Conservation (phyloP, 1,284 basidiomycete species). For the Cutaneotrichosporon spelunceum region DNA sequence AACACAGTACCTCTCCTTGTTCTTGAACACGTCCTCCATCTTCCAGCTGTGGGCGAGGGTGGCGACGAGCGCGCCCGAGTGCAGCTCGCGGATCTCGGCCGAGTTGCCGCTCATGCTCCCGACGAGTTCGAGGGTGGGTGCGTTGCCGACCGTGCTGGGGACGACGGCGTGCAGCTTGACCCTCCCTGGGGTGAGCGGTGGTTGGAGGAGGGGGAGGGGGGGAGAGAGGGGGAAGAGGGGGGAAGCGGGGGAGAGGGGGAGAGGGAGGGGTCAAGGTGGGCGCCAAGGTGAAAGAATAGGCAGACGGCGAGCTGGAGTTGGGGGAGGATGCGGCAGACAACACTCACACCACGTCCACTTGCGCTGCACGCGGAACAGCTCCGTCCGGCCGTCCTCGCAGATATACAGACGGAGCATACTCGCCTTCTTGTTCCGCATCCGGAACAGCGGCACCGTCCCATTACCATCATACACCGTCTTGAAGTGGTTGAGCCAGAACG, state of each 20-base stretch:
- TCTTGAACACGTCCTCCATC: neutral
- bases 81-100: neutral
- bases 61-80: neutral
- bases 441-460: neutral
- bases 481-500: neutral
- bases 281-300: too few relatives aligned
- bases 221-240: neutral
- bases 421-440: conserved; percentile 2
- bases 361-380: conserved; percentile 5
- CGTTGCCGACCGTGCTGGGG: neutral
- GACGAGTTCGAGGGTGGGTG: neutral
- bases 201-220: neutral
- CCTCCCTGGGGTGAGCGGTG: neutral
- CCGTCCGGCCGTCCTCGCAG: conserved; percentile 3
- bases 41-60: neutral
- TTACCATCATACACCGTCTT: neutral
- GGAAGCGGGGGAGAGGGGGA: too few relatives aligned
- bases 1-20: neutral
- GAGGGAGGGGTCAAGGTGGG: too few relatives aligned
- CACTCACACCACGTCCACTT: neutral
- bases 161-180: conserved; percentile 1
- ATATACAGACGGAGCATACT: neutral
- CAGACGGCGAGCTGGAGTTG: too few relatives aligned
- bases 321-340: too few relatives aligned
- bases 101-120: neutral